Evolutionary conservation across 768 basidiomycete species (phyloP), one percentile per base, ranked within the genome.

Genomic region (Podaxis sp.): DNA sequence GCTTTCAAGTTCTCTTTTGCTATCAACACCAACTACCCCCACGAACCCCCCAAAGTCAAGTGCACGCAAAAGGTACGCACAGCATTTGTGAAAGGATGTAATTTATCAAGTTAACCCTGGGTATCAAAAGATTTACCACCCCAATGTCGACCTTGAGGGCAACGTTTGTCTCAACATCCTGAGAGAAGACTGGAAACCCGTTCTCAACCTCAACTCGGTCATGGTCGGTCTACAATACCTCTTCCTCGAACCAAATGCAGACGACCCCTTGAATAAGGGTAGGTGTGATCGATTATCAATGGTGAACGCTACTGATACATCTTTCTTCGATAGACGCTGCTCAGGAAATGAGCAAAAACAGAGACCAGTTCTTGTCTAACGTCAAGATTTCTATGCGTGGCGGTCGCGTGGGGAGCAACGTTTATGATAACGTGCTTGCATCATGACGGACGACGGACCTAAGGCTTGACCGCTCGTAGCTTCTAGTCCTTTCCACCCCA

Each of bases 131-230:
- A 98, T 99, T 72, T 99, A 99, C 75, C 97, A 99, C 74, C 97
- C 97, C 0, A 99, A 99, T 71, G 90, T 99, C 57, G 97, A 99
- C 75, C 84, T 97, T 40, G 95, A 98, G 73, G 97, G 97, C 50
- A 99, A 99, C 68, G 96, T 99, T 51, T 99, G 97, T 80, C 76
- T 99, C 69, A 99, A 99, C 77, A 98, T 99, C 73, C 84, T 99
- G 63, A 87, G 97, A 73, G 97, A 99, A 80, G 97, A 99, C 78
- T 99, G 97, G 97, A 99, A 99, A 72, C 97, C 97, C 4, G 97
- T 99, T 2, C 81, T 99, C 49, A 99, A 98, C 76, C 82, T 99
- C 57, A 98, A 95, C 74, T 93, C 96, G 33, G 94, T 99, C 66
- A 96, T 99, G 94, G 93, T 99, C 64, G 97, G 97, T 38, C 76